phyloP scores from a whole-genome alignment of 1,139 yeast genomes.

The Yarrowia galli region DNA sequence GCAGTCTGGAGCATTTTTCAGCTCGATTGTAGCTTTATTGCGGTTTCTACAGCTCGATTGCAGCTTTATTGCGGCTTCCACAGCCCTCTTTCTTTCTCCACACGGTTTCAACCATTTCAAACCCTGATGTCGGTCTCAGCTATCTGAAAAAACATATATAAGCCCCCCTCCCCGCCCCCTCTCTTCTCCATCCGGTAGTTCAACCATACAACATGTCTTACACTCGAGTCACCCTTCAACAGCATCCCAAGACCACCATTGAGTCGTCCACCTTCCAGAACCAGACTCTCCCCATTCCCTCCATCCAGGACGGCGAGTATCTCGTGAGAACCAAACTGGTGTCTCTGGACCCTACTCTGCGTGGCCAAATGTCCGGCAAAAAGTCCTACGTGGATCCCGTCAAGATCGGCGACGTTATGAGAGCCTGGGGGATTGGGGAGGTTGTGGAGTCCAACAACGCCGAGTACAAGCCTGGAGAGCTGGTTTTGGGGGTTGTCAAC shows the following conservation, averaged over 20 bases:
- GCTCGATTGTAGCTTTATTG: too few relatives aligned
- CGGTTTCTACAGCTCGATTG: too few relatives aligned
- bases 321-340: conserved; percentile 58
- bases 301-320: conserved; percentile 56
- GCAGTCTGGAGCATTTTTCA: too few relatives aligned
- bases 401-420: conserved; percentile 58
- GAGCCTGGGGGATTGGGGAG: conserved; percentile 59
- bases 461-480: conserved; percentile 56
- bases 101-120: too few relatives aligned
- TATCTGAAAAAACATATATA: too few relatives aligned
- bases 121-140: too few relatives aligned
- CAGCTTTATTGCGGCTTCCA: too few relatives aligned
- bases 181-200: too few relatives aligned
- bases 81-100: too few relatives aligned
- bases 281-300: conserved; percentile 35
- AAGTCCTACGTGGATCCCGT: conserved; percentile 60
- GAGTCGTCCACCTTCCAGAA: conserved; percentile 13
- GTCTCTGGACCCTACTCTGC: conserved; percentile 74
- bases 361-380: conserved; percentile 62
- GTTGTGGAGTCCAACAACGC: conserved; percentile 57
- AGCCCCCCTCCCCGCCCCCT: too few relatives aligned
- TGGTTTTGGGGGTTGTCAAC: conserved; percentile 51
- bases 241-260: conserved; percentile 27
- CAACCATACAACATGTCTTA: conserved; percentile 1
- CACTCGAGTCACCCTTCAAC: conserved; percentile 21